Conservation (phyloP, 2,329 filamentous ascomycete species). For the Ceratocystis colombiana region DNA sequence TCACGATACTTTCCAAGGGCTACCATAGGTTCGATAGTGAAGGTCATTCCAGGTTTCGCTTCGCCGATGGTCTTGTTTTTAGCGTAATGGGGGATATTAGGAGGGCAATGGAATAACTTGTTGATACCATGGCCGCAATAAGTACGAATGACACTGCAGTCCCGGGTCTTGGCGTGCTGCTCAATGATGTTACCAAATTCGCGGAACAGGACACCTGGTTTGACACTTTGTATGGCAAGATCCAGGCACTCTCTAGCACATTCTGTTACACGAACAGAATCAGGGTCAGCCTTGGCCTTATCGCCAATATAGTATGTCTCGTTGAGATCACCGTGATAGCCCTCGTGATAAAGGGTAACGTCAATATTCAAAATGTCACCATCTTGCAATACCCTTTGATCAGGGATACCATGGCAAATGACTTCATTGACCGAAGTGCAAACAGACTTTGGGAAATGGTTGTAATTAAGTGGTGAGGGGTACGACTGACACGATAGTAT, state of each 20-base stretch:
- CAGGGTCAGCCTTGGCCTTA: slow-evolving; percentile 70
- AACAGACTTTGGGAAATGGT: slow-evolving; percentile 93
- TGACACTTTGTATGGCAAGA: slow-evolving; percentile 82
- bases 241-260: slow-evolving; percentile 80
- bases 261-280: slow-evolving; percentile 83
- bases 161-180: slow-evolving; percentile 75
- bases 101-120: slow-evolving; percentile 82
- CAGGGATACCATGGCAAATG: slow-evolving; percentile 97
- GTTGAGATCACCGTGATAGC: slow-evolving; percentile 93
- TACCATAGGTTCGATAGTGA: slow-evolving; percentile 99
- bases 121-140: slow-evolving; percentile 97
- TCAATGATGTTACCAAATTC: slow-evolving; percentile 94
- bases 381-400: slow-evolving; percentile 74
- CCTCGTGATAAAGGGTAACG: slow-evolving; percentile 84
- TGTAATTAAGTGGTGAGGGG: slow-evolving; percentile 89
- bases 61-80: slow-evolving; percentile 96
- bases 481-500: slow-evolving; percentile 56
- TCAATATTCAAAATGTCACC: slow-evolving; percentile 98
- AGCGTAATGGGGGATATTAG: slow-evolving; percentile 92
- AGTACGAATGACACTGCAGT: slow-evolving; percentile 85
- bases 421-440: slow-evolving; percentile 96
- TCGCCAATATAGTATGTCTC: slow-evolving; percentile 98
- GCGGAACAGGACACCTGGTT: slow-evolving; percentile 83
- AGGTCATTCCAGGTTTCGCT: slow-evolving; percentile 94
- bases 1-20: slow-evolving; percentile 82